phyloP scores from a whole-genome alignment of 179 eudicot genomes.

The Amaranthus tricolor region DNA sequence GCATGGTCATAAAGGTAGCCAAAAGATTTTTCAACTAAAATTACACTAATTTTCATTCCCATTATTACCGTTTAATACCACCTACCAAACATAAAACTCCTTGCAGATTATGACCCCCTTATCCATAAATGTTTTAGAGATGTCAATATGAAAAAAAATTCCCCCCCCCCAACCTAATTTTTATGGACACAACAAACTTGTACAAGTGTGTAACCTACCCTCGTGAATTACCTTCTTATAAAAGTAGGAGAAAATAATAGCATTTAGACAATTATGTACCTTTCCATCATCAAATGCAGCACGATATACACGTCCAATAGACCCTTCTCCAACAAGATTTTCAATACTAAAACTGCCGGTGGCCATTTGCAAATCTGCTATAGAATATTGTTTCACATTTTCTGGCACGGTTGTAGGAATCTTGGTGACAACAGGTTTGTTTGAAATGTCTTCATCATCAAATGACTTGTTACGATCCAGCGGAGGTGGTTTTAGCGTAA shows the following conservation, averaged over 20 bases:
- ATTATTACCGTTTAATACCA: no score
- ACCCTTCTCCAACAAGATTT: constrained; percentile 85
- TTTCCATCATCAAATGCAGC: constrained; percentile 82
- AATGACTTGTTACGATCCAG: constrained; percentile 76
- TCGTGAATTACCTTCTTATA: no score
- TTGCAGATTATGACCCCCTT: no score
- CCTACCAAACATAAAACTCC: no score
- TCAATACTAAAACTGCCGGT: constrained; percentile 83
- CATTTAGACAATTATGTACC: constrained; percentile 36
- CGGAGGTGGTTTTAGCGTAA: constrained; percentile 83
- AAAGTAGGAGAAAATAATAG: background rate
- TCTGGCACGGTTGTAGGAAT: constrained; percentile 49
- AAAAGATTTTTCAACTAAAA: no score
- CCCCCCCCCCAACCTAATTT: no score
- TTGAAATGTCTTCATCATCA: constrained; percentile 63
- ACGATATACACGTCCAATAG: constrained; percentile 86
- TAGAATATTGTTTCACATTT: constrained; percentile 66
- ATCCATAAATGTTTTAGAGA: no score
- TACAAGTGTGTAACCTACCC: no score
- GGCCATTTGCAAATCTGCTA: constrained; percentile 93
- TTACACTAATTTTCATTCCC: no score
- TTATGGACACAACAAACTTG: no score
- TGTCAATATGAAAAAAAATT: no score
- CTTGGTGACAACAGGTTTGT: constrained; percentile 50
- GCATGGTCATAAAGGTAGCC: no score